These are phyloP conservation scores for Populus deltoides DNA, from an alignment of 345 rosid genomes.

Conservation along the genomic window DNA sequence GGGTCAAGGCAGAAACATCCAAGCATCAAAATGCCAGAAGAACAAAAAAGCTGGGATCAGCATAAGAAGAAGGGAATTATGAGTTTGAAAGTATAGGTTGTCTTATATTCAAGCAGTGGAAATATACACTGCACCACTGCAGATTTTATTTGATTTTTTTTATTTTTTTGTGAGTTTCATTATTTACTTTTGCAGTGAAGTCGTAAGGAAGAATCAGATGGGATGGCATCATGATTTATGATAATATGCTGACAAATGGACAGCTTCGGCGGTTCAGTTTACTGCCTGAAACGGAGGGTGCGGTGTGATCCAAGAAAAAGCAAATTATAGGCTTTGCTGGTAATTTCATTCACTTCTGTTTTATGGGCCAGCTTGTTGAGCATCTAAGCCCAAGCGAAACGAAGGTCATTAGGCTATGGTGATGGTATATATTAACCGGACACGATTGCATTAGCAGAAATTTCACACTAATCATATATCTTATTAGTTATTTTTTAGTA, in stretches of 20 bases:
- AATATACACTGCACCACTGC: background rate
- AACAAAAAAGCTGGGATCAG: conserved; percentile 36
- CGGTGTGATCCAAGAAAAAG: background rate
- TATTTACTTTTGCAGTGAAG: background rate
- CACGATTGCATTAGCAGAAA: too few relatives aligned
- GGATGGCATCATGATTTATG: background rate
- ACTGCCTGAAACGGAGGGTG: background rate
- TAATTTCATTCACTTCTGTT: background rate
- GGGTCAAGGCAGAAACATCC: conserved; percentile 15
- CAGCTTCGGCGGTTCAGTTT: background rate
- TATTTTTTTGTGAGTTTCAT: background rate
- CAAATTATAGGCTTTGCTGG: background rate
- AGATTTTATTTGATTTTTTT: background rate
- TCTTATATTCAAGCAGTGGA: background rate
- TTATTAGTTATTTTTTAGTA: too few relatives aligned
- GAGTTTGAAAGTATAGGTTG: background rate
- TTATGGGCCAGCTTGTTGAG: background rate
- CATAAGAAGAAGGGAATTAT: background rate
- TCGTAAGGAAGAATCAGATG: too few relatives aligned
- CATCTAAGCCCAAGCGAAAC: background rate
- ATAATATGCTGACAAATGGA: background rate
- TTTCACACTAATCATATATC: too few relatives aligned
- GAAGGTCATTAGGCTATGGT: too few relatives aligned
- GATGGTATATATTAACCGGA: too few relatives aligned
- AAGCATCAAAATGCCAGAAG: conserved; percentile 14